phyloP scores from a whole-genome alignment of 148 eudicot genomes.

The Silene uniflora region DNA sequence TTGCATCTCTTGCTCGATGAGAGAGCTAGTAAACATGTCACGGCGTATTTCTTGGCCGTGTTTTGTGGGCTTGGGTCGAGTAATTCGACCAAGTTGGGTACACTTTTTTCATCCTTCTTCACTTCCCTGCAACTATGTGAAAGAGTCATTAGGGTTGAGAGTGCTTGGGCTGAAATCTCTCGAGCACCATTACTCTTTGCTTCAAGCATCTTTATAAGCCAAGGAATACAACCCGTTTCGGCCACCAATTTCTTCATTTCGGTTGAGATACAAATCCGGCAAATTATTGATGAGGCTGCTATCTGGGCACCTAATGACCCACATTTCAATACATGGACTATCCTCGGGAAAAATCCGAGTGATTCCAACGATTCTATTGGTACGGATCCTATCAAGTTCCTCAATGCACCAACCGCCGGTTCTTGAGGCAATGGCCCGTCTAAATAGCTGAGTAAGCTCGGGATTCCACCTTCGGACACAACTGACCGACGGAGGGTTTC shows the following conservation, averaged over 20 bases:
- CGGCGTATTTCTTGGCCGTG: constrained; percentile 82
- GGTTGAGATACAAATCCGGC: constrained; percentile 38
- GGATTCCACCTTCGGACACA: constrained; percentile 64
- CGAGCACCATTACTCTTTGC: constrained; percentile 56
- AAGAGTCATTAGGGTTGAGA: constrained; percentile 48
- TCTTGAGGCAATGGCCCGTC: constrained; percentile 88
- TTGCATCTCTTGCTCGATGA: constrained; percentile 74
- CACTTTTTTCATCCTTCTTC: constrained; percentile 69
- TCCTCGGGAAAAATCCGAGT: constrained; percentile 51
- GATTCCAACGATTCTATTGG: constrained; percentile 54
- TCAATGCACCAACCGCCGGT: constrained; percentile 68
- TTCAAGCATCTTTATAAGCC: constrained; percentile 68
- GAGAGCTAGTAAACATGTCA: constrained; percentile 44
- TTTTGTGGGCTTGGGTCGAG: constrained; percentile 77
- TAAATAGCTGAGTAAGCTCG: constrained; percentile 51
- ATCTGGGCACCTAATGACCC: constrained; percentile 73
- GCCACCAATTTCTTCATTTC: constrained; percentile 60
- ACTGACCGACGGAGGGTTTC: constrained; percentile 53
- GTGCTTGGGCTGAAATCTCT: constrained; percentile 79
- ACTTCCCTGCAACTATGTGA: constrained; percentile 61
- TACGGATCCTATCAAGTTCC: constrained; percentile 58
- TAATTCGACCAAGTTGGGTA: constrained; percentile 70
- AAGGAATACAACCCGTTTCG: constrained; percentile 65
- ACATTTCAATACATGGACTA: constrained; percentile 60
- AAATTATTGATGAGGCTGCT: constrained; percentile 67